A percentile compares a stretch with the other conserved stretches of the same genome.
phyloP scores from a whole-genome alignment of 257 asterid species.

The Solanum sejunctum region DNA sequence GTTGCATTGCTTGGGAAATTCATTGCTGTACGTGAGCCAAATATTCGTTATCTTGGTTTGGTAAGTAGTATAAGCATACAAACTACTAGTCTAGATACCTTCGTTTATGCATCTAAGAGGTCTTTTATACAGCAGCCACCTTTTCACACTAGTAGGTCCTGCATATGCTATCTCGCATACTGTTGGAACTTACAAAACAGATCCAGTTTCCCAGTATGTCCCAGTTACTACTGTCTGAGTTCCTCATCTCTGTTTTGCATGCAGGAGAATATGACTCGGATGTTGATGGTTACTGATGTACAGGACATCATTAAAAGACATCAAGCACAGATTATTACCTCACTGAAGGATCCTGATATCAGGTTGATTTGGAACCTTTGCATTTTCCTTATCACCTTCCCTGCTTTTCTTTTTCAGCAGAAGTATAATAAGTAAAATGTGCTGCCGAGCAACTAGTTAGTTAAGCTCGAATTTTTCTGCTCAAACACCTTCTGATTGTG shows the following conservation, averaged over 20 bases:
- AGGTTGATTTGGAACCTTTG: constrained; percentile 36
- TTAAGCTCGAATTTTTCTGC: not conserved
- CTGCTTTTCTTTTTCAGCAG: not conserved
- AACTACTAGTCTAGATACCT: not conserved
- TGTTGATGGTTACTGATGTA: constrained; percentile 96
- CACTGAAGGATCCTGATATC: constrained; percentile 98
- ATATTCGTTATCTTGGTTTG: constrained; percentile 94
- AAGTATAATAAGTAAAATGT: not conserved
- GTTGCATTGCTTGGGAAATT: constrained; percentile 95
- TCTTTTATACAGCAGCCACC: not conserved
- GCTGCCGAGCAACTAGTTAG: not conserved
- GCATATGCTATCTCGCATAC: not conserved
- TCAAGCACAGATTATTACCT: constrained; percentile 95
- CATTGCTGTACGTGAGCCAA: constrained; percentile 94
- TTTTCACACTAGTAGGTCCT: not conserved
- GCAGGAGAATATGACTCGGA: constrained; percentile 97
- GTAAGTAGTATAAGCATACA: constrained; percentile 28
- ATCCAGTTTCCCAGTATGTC: not conserved
- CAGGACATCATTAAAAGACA: constrained; percentile 91
- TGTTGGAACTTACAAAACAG: not conserved
- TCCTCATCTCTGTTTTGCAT: constrained; percentile 1
- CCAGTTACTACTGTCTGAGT: constrained; percentile 6
- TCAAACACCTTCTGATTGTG: not conserved
- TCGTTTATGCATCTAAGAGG: not conserved
- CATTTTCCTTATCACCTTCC: not conserved